Evolutionary conservation across 345 rosid genomes (phyloP).

Genomic region (Eucalyptus erythrocorys): DNA sequence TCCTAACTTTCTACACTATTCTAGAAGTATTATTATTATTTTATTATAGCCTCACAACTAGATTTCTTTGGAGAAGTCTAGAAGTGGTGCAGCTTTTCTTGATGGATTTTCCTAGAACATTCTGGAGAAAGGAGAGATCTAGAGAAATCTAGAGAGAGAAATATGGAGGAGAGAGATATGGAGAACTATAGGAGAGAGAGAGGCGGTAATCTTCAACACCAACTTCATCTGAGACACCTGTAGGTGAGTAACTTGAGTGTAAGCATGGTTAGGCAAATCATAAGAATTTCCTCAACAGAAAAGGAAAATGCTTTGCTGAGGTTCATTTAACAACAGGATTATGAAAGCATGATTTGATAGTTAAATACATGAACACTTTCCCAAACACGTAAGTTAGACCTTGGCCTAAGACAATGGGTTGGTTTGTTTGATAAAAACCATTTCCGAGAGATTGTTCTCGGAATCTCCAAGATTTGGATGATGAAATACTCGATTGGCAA

Average conservation of each 20-base stretch:
- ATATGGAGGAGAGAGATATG: no score
- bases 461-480: neutral
- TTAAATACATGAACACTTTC: neutral
- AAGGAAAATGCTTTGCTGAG: neutral
- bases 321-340: neutral
- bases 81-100: no score
- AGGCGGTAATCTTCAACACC: no score
- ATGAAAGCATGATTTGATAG: neutral
- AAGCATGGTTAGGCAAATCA: neutral
- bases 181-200: no score
- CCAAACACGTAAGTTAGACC: neutral
- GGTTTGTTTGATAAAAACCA: neutral
- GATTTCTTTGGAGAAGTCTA: no score
- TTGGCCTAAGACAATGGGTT: neutral
- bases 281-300: neutral
- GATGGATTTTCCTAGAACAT: no score
- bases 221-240: neutral
- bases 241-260: neutral
- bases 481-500: neutral
- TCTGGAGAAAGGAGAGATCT: no score
- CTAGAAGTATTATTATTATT: no score
- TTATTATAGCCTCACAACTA: no score
- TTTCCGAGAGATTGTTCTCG: neutral
- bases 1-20: no score
- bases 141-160: no score